Conservation (phyloP, 352 stramenopile genomes). For the Saprolegnia diclina region DNA sequence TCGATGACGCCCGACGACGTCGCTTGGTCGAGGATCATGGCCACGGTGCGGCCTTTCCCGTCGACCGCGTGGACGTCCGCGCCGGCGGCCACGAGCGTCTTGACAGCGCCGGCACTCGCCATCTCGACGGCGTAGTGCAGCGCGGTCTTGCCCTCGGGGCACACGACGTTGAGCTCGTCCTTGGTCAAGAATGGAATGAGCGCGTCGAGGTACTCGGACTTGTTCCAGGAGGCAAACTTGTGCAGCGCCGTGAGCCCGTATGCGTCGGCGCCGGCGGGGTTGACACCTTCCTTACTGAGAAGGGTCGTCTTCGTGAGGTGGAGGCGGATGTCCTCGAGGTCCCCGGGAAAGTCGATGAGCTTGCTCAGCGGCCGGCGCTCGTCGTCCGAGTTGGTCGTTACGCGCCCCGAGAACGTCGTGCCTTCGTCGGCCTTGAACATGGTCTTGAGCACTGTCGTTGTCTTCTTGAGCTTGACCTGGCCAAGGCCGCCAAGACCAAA, state of each 20-base stretch:
- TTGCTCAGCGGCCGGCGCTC: slow-evolving; percentile 33
- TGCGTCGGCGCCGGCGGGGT: slow-evolving; percentile 32
- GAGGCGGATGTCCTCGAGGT: slow-evolving; percentile 32
- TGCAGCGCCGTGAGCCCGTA: slow-evolving; percentile 39
- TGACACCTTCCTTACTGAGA: slow-evolving; percentile 19
- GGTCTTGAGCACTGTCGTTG: slow-evolving; percentile 31
- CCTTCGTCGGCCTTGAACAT: slow-evolving; percentile 34
- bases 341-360: slow-evolving; percentile 37
- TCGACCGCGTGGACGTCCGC: slow-evolving; percentile 27
- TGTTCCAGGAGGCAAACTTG: slow-evolving; percentile 44
- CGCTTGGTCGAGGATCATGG: slow-evolving; percentile 23
- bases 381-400: slow-evolving; percentile 11
- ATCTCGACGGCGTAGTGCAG: slow-evolving; percentile 40
- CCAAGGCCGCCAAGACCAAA: slow-evolving; percentile 29
- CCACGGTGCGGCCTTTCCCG: slow-evolving; percentile 33
- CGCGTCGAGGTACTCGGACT: slow-evolving; percentile 34
- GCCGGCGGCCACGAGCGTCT: slow-evolving; percentile 29
- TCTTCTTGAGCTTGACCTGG: slow-evolving; percentile 35
- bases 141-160: slow-evolving; percentile 36
- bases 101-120: slow-evolving; percentile 33
- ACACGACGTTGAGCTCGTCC: slow-evolving; percentile 29
- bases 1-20: slow-evolving; percentile 26
- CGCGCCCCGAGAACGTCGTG: slow-evolving; percentile 1
- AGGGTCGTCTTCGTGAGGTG: slow-evolving; percentile 26
- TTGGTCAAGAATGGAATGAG: slow-evolving; percentile 29